Base-by-base conservation (phyloP, 306 rosid species). In the Quercus parvula region DNA sequence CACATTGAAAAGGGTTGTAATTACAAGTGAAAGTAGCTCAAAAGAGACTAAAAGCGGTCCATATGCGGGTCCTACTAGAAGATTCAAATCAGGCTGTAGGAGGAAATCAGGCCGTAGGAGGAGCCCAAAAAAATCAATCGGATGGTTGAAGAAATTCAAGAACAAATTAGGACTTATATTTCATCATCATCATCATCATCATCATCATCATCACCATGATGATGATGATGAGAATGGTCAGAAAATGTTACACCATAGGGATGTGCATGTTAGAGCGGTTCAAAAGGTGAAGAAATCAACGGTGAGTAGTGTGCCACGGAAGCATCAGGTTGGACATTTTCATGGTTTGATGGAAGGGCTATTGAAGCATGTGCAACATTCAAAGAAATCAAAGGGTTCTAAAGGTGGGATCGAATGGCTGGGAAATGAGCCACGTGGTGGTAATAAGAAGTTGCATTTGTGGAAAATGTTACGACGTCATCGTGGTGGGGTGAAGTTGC, bases 101-200 rank as follows among this genome's bases (percentile, higher is more conserved):
- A 22, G 22, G 22, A 79, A 78, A 61, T 52, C 77, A 27, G 10
- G 66, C 71, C 41, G 2, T 35, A 49, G 18, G 44, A 74, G 38
- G 55, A 82, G 67, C 44, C 71, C 84, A 1, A 63, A 82, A 54
- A 81, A 78, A 75, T 52, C 79, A 19, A 22, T 35, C 1, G 91
- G 92, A 79, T 76, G 81, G 56, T 75, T 92, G 10, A 88, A 80
- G 78, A 84, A 81, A 81, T 72, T 94, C 56, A 94, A 88, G 77
- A 90, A 89, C 84, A 90, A 81, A 88, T 67, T 92, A 74, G 92
- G 96, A 49, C 74, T 90, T 49, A 87, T 92, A 86, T 92, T 92
- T 82, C 93, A 92, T 77, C 97, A 90, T 72, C 97, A 92, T 17
- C 96, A 94, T 1, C 94, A 93, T 1, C 90, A 86, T n/a, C n/a